phyloP scores from a whole-genome alignment of 495 filamentous ascomycete genomes.

The Opeltia flavorubescens region DNA sequence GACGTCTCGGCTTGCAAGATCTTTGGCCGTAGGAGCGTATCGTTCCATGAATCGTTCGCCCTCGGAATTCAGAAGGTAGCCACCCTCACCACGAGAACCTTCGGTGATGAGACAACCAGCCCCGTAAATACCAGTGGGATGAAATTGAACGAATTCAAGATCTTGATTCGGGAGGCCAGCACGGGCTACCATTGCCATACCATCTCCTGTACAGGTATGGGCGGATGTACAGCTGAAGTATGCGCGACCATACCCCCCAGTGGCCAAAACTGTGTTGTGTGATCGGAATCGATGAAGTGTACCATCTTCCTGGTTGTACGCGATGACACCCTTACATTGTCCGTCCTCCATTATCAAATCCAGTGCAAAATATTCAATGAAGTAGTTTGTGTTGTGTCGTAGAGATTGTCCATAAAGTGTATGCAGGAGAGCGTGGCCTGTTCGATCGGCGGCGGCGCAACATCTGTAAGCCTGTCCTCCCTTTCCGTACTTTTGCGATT shows the following conservation, averaged over 20 bases:
- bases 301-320: constrained; percentile 96
- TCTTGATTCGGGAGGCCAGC: constrained; percentile 97
- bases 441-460: constrained; percentile 88
- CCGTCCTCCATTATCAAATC: constrained; percentile 96
- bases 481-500: constrained; percentile 88
- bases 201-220: constrained; percentile 96
- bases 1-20: constrained; percentile 84
- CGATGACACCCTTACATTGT: constrained; percentile 86
- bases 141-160: constrained; percentile 99
- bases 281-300: constrained; percentile 93
- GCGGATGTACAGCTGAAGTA: constrained; percentile 97
- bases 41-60: constrained; percentile 99
- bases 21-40: constrained; percentile 94
- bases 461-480: constrained; percentile 95
- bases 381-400: constrained; percentile 95
- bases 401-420: constrained; percentile 97
- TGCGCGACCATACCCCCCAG: constrained; percentile 89
- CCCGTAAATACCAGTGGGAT: constrained; percentile 98
- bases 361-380: constrained; percentile 96
- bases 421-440: constrained; percentile 90
- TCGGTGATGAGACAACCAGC: constrained; percentile 97
- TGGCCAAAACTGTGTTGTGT: constrained; percentile 89
- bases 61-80: constrained; percentile 89
- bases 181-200: constrained; percentile 96
- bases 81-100: constrained; percentile 95